A percentile compares a stretch with the other conserved stretches of the same genome.
These are phyloP conservation scores for Camelina hispida DNA, from an alignment of 345 rosid genomes.

Conservation along the genomic window DNA sequence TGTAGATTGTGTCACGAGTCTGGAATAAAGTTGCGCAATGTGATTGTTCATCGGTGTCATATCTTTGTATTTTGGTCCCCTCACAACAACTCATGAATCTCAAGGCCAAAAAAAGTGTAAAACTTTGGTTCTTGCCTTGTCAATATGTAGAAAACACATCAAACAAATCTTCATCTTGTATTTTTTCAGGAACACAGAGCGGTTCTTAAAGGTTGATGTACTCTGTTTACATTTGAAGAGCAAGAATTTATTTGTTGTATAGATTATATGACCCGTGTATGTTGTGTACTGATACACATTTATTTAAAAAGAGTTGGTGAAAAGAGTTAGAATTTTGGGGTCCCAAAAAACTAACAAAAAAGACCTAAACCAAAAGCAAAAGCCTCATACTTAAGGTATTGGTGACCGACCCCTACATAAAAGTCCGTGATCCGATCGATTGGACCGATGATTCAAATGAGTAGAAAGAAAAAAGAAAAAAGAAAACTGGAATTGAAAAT, in stretches of 20 bases:
- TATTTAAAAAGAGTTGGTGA: constrained; percentile 30
- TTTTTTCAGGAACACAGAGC: constrained; percentile 5
- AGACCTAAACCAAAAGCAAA: constrained; percentile 23
- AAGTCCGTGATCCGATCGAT: background rate
- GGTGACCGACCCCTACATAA: background rate
- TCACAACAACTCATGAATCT: constrained; percentile 17
- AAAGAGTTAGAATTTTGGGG: constrained; percentile 29
- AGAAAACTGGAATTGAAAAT: no score
- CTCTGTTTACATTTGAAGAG: constrained; percentile 16
- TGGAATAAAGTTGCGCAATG: constrained; percentile 22
- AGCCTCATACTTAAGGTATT: constrained; percentile 6
- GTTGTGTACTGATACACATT: constrained; percentile 9
- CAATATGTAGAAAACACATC: background rate
- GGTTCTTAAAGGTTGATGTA: constrained; percentile 12
- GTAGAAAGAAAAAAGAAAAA: no score
- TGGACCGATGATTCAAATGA: background rate
- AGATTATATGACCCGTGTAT: constrained; percentile 1
- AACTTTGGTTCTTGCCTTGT: constrained; percentile 4
- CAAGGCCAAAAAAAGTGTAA: constrained; percentile 8
- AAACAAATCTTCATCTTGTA: background rate
- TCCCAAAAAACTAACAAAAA: constrained; percentile 18
- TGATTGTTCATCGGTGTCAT: constrained; percentile 20
- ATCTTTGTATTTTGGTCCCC: constrained; percentile 18
- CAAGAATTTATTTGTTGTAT: constrained; percentile 3
- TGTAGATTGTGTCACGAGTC: constrained; percentile 34